These are phyloP conservation scores for Turritis glabra DNA, from an alignment of 345 rosid species.

Conservation along the genomic window DNA sequence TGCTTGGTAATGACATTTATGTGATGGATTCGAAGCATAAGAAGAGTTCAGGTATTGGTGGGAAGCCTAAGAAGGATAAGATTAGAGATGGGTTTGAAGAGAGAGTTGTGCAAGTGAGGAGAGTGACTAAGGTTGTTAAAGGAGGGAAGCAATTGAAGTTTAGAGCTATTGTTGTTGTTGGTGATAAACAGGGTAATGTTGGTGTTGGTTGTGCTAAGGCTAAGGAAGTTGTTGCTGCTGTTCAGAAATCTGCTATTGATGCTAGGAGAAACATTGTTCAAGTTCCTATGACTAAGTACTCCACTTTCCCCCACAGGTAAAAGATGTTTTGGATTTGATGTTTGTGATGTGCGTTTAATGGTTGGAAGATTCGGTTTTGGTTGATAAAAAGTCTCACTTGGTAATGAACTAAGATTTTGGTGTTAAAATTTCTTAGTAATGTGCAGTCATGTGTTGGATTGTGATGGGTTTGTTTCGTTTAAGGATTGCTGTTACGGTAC, in stretches of 20 bases:
- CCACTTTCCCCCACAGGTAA: conserved; percentile 87
- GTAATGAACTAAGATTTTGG: not conserved
- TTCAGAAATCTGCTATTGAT: conserved; percentile 71
- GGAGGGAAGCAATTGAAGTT: conserved; percentile 87
- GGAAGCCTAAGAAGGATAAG: conserved; percentile 61
- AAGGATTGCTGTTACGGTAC: conserved; percentile 39
- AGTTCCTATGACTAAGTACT: conserved; percentile 87
- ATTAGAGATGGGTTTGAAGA: conserved; percentile 79
- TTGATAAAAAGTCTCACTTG: not conserved
- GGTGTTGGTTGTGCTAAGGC: conserved; percentile 94
- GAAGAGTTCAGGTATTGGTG: conserved; percentile 46
- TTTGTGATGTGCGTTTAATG: not conserved
- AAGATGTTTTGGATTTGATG: not conserved
- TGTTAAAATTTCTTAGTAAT: not conserved
- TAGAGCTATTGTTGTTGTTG: conserved; percentile 81
- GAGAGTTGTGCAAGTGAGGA: conserved; percentile 79
- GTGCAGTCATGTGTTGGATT: not conserved
- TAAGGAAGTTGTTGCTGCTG: conserved; percentile 75
- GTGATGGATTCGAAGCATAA: conserved; percentile 72
- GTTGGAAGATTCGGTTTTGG: not conserved
- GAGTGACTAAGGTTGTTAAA: conserved; percentile 91
- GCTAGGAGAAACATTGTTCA: conserved; percentile 76
- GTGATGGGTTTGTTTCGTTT: not conserved
- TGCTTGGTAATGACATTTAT: conserved; percentile 57
- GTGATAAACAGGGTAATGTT: conserved; percentile 77